Evolutionary conservation across 1,139 yeast genomes (phyloP).

Genomic region (Diutina scorzettiae): DNA sequence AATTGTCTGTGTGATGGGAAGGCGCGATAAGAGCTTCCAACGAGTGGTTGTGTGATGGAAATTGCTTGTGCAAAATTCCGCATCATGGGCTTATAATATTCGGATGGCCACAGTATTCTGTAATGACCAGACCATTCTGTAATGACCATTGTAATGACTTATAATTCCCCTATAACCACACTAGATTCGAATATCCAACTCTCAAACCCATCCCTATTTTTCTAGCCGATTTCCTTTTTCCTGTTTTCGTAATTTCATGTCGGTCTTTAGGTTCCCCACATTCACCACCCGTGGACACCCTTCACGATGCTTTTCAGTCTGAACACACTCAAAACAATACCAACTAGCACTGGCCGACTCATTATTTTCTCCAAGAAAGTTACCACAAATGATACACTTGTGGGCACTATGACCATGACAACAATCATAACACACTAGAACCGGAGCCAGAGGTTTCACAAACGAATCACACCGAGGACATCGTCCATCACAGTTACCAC

Average conservation of each 20-base stretch:
- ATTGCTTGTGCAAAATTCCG: too few species aligned
- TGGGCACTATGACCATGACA: conserved; percentile 55
- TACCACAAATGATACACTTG: conserved; percentile 69
- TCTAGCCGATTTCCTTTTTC: conserved; percentile 1
- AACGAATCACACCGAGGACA: conserved; percentile 88
- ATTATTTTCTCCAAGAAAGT: conserved; percentile 29
- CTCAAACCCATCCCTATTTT: too few species aligned
- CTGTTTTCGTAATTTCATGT: conserved; percentile 44
- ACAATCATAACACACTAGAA: conserved; percentile 77
- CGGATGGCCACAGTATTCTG: too few species aligned
- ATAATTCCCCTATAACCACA: too few species aligned
- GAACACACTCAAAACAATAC: conserved; percentile 81
- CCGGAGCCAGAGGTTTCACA: conserved; percentile 66
- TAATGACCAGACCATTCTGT: too few species aligned
- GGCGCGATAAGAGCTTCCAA: too few species aligned
- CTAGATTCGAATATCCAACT: too few species aligned
- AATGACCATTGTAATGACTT: too few species aligned
- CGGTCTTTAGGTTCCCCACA: conserved; percentile 65
- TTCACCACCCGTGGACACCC: conserved; percentile 87
- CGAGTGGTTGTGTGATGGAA: too few species aligned
- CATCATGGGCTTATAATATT: too few species aligned
- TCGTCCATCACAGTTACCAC: conserved; percentile 82
- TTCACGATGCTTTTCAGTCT: conserved; percentile 70
- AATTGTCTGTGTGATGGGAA: too few species aligned
- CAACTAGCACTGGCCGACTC: conserved; percentile 48